These are phyloP conservation scores for Didymella exigua DNA, from an alignment of 2,329 filamentous ascomycete species.

Conservation along the genomic window DNA sequence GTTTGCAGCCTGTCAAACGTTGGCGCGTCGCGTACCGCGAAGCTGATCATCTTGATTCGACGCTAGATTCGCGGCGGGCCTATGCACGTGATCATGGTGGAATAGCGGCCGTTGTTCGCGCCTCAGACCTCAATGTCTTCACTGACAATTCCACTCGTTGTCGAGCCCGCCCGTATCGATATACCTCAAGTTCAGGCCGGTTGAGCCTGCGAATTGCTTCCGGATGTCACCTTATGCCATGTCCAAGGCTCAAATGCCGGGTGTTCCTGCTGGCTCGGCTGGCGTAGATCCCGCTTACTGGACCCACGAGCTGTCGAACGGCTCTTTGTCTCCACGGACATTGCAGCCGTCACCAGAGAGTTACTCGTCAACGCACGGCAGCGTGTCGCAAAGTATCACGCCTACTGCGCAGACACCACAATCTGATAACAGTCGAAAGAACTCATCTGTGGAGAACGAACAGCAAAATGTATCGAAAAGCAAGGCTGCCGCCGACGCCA, in stretches of 20 bases:
- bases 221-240: conserved; percentile 31
- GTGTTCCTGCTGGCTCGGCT: conserved; percentile 33
- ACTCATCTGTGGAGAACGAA: conserved; percentile 19
- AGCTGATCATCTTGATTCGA: conserved; percentile 13
- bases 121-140: conserved; percentile 30
- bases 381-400: conserved; percentile 32
- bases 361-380: conserved; percentile 40
- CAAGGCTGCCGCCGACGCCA: conserved; percentile 16
- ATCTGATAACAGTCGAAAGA: conserved; percentile 31
- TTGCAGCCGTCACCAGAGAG: conserved; percentile 38
- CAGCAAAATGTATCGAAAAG: conserved; percentile 29
- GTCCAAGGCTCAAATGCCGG: conserved; percentile 36
- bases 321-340: conserved; percentile 27
- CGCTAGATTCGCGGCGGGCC: conserved; percentile 16
- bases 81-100: conserved; percentile 17
- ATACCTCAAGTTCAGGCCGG: conserved; percentile 11
- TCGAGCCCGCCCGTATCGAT: conserved; percentile 20
- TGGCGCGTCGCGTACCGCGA: conserved; percentile 18
- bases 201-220: conserved; percentile 6
- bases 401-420: conserved; percentile 42
- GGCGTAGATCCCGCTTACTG: conserved; percentile 44
- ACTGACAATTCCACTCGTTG: conserved; percentile 27
- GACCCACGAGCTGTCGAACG: conserved; percentile 31
- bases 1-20: conserved; percentile 25
- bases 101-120: conserved; percentile 22